Evolutionary conservation across 257 asterid genomes (phyloP).

Genomic region (Forsythia suspensa): DNA sequence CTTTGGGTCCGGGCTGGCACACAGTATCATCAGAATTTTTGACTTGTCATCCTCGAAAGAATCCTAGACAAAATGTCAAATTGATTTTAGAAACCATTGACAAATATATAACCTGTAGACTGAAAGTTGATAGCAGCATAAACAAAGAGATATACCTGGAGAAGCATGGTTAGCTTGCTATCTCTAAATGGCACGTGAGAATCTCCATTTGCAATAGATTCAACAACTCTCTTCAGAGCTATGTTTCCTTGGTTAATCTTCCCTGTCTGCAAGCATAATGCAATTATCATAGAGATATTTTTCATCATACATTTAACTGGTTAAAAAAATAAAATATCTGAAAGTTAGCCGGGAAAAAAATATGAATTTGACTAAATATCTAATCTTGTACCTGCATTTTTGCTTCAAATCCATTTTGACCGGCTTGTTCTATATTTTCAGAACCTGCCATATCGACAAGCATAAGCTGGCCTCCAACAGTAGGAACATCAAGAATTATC

Average conservation of each 20-base stretch:
- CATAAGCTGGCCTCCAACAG: conserved; percentile 93
- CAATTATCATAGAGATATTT: neutral
- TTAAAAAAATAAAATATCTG: neutral
- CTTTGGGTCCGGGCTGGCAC: conserved; percentile 94
- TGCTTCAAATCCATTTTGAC: conserved; percentile 87
- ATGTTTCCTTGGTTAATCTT: conserved; percentile 94
- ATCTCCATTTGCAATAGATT: conserved; percentile 94
- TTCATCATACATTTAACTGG: neutral
- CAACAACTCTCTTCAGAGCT: conserved; percentile 90
- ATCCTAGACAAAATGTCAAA: conserved; percentile 48
- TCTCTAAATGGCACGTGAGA: conserved; percentile 97
- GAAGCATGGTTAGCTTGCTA: conserved; percentile 98
- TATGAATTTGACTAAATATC: neutral
- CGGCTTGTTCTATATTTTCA: conserved; percentile 97
- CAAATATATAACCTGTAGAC: neutral
- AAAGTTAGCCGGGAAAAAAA: no score
- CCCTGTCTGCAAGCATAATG: conserved; percentile 61
- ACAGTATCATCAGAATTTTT: conserved; percentile 83
- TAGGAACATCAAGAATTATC: conserved; percentile 94
- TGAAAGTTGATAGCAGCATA: neutral
- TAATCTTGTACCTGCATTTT: conserved; percentile 70
- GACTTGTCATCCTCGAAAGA: conserved; percentile 95
- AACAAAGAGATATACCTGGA: conserved; percentile 55
- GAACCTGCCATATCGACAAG: conserved; percentile 99
- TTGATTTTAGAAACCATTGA: conserved; percentile 3